These are phyloP conservation scores for Hypoxylon trugodes DNA, from an alignment of 495 filamentous ascomycete genomes.

Conservation along the genomic window DNA sequence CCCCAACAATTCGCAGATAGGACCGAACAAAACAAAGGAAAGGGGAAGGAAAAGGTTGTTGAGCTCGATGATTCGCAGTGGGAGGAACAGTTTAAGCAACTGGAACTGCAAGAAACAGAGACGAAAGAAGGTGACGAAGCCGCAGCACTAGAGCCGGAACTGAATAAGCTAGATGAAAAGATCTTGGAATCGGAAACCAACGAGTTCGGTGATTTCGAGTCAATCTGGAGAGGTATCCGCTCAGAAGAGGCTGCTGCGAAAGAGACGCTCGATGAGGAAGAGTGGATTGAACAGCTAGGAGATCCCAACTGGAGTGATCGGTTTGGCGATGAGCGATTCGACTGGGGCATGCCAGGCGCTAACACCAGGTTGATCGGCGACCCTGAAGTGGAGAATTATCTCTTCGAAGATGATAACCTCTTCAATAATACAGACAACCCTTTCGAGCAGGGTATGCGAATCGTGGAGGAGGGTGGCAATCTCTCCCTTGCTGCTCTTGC, in stretches of 20 bases:
- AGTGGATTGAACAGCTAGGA: constrained; percentile 68
- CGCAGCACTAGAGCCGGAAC: constrained; percentile 83
- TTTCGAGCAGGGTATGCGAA: constrained; percentile 88
- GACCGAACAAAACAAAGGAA: constrained; percentile 61
- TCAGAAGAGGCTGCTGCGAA: constrained; percentile 79
- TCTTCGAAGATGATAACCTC: constrained; percentile 93
- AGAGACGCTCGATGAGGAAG: constrained; percentile 71
- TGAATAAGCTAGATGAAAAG: constrained; percentile 81
- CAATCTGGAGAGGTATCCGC: constrained; percentile 85
- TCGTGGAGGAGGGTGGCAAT: constrained; percentile 91
- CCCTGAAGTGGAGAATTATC: constrained; percentile 84
- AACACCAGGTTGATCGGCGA: constrained; percentile 69
- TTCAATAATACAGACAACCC: constrained; percentile 80
- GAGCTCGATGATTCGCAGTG: constrained; percentile 94
- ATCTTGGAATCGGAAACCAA: constrained; percentile 62
- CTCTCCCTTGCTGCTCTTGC: constrained; percentile 92
- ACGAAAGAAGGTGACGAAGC: constrained; percentile 69
- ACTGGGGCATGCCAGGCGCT: constrained; percentile 54
- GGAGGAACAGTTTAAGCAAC: constrained; percentile 93
- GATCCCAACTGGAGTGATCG: constrained; percentile 76
- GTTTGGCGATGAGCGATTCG: too few species aligned
- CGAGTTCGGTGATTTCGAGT: constrained; percentile 85
- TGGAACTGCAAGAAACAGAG: constrained; percentile 75
- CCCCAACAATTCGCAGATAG: constrained; percentile 57
- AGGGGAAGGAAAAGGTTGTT: constrained; percentile 90